phyloP scores from a whole-genome alignment of 208 protist genomes.

The Entamoeba invadens region DNA sequence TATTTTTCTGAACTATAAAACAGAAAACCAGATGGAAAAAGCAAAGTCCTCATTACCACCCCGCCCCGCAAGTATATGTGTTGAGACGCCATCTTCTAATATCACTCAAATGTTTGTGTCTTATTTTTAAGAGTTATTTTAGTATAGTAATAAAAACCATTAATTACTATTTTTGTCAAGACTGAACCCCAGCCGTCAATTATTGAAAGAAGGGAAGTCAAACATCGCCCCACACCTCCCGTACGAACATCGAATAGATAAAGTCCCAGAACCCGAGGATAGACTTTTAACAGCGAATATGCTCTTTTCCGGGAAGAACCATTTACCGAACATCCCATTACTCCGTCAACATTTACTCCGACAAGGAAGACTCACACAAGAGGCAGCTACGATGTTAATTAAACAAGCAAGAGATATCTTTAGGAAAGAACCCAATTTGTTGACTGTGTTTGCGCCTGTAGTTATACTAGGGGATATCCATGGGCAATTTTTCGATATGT shows the following conservation, averaged over 20 bases:
- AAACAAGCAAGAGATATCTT: constrained; percentile 3
- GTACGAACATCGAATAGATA: not conserved
- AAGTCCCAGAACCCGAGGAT: not conserved
- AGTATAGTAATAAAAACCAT: too few species aligned
- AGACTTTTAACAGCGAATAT: not conserved
- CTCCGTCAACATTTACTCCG: not conserved
- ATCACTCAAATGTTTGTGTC: too few species aligned
- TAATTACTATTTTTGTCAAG: too few species aligned
- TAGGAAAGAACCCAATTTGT: not conserved
- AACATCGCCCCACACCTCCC: not conserved
- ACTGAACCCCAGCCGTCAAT: too few species aligned
- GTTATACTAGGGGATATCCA: constrained; percentile 25
- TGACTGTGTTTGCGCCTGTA: not conserved
- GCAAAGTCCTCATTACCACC: not conserved
- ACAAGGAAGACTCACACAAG: not conserved
- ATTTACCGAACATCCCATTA: not conserved
- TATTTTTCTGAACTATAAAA: too few species aligned
- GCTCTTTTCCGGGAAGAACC: not conserved
- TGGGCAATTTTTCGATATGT: constrained; percentile 31
- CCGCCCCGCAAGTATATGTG: not conserved
- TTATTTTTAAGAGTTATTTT: too few species aligned
- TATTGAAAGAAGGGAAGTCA: not conserved
- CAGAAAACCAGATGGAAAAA: too few species aligned
- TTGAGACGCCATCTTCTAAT: not conserved
- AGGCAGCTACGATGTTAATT: not conserved